Evolutionary conservation across 1,284 basidiomycete species (phyloP), one percentile per base, ranked within the genome.

Genomic region (Phellinidium pouzarii): DNA sequence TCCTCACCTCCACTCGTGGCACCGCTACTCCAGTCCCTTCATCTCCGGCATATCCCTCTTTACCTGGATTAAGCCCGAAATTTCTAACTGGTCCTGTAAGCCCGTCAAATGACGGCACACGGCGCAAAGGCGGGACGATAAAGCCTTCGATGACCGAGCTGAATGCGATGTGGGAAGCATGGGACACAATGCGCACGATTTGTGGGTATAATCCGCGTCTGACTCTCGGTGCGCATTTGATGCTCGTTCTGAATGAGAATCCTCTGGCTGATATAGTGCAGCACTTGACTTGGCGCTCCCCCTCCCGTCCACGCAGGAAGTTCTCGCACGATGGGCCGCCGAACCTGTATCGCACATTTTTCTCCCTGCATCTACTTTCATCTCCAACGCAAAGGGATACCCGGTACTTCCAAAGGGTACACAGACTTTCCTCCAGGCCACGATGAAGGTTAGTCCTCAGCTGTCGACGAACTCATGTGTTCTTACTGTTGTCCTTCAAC

Each of bases 301-400:
- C 0, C 74, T 97, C 3, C 92, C 94, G 2, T 78, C 85, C 3
- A 80, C 82, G 9, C 73, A 81, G 8, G 81, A 79, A 1, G 82
- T 87, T 17, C 70, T 92, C 45, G 76, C 77, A 52, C 82, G 94
- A 63, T 99, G 96, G 96, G 78, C 84, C 2, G 90, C 95, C 7
- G 96, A 99, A 68, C 90, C 94, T 1, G 84, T 95, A 4, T 79
- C 83, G 44, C 80, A 92, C 63, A 77, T 99, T 52, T 91, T 91
- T 70, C 73, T 99, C 1, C 94, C 96, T 2, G 84, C 92, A 1
- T 82, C 84, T 3, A 80, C 90, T 8, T 99, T 98, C 68, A 94
- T 99, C 59, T 85, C 93, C 9, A 99, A 99, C 67, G 82, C 86
- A 29, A 96, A 97, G 69, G 95, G 94, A 3, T 99, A 96, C 66